Percentiles rank a stretch among this genome's conserved stretches.
Evolutionary conservation across 2,329 filamentous ascomycete genomes (phyloP).

Genomic region (Fusarium palustre): DNA sequence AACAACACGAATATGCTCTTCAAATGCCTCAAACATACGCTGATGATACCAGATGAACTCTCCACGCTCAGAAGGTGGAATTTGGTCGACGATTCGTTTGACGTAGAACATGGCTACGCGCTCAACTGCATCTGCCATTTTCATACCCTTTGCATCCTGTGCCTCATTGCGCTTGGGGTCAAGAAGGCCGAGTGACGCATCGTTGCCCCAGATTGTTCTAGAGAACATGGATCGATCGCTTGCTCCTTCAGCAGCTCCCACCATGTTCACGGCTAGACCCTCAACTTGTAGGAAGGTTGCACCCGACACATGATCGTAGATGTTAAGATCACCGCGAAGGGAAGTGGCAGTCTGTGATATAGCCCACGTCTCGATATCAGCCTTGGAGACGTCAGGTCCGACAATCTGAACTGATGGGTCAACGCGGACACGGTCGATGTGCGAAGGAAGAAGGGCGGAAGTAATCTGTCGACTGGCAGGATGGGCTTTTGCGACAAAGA

Average conservation of each 20-base stretch:
- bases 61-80: background rate
- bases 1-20: background rate
- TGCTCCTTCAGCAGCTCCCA: background rate
- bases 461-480: slow-evolving; percentile 1
- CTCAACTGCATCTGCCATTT: slow-evolving; percentile 1
- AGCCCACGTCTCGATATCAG: background rate
- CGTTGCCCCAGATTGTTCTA: slow-evolving; percentile 1
- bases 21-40: background rate
- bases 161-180: background rate
- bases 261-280: background rate
- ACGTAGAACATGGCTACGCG: slow-evolving; percentile 1
- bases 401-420: background rate
- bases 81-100: background rate
- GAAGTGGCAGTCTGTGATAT: background rate
- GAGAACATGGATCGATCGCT: slow-evolving; percentile 4
- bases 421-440: background rate
- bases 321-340: background rate
- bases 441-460: background rate
- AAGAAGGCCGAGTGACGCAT: background rate
- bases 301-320: background rate
- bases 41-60: background rate
- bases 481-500: slow-evolving; percentile 1
- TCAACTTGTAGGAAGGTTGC: background rate
- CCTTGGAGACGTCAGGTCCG: background rate
- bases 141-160: background rate